phyloP scores from a whole-genome alignment of 2,329 filamentous ascomycete genomes.

The Periglandula ipomoeae region DNA sequence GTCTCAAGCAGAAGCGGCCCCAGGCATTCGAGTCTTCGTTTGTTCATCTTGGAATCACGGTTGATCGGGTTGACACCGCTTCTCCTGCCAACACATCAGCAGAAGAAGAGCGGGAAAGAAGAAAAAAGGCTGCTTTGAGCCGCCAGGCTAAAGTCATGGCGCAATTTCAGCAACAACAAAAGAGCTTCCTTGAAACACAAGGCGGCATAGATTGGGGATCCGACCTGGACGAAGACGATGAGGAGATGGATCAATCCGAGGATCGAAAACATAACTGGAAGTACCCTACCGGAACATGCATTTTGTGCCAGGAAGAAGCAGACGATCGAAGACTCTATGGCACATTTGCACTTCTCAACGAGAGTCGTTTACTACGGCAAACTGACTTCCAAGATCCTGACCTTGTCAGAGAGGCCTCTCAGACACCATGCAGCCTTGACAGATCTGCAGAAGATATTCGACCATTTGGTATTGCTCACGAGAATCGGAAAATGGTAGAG shows the following conservation, averaged over 20 bases:
- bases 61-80: slow-evolving; percentile 71
- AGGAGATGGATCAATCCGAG: slow-evolving; percentile 46
- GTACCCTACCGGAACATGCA: slow-evolving; percentile 88
- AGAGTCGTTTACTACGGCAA: slow-evolving; percentile 78
- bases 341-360: slow-evolving; percentile 81
- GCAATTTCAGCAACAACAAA: slow-evolving; percentile 95
- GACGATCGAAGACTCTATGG: slow-evolving; percentile 84
- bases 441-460: slow-evolving; percentile 72
- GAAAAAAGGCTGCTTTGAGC: slow-evolving; percentile 84
- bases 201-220: slow-evolving; percentile 77
- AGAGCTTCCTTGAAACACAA: slow-evolving; percentile 86
- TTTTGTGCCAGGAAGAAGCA: slow-evolving; percentile 92
- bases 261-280: slow-evolving; percentile 64
- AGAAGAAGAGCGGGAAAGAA: slow-evolving; percentile 68
- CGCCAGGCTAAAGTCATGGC: slow-evolving; percentile 94
- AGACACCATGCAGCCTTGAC: slow-evolving; percentile 75
- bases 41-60: slow-evolving; percentile 51
- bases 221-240: slow-evolving; percentile 68
- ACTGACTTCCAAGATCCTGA: slow-evolving; percentile 76
- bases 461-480: slow-evolving; percentile 83
- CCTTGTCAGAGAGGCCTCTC: slow-evolving; percentile 72
- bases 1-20: slow-evolving; percentile 76
- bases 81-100: slow-evolving; percentile 64
- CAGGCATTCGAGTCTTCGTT: slow-evolving; percentile 62
- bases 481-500: slow-evolving; percentile 69